Conservation (phyloP, 495 filamentous ascomycete species). For the Margaritispora aquatica region DNA sequence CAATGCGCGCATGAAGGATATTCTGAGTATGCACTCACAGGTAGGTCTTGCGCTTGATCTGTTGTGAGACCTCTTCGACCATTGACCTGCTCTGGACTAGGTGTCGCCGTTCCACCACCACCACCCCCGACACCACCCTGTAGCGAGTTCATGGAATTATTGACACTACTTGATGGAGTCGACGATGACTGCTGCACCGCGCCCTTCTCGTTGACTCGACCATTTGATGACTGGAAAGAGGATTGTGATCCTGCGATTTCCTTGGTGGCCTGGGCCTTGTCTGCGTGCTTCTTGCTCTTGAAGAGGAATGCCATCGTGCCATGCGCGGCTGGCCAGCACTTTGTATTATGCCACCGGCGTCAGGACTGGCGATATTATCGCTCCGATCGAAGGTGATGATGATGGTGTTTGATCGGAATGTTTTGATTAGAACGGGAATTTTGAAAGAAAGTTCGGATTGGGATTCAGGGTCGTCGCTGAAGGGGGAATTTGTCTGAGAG, state of each 20-base stretch:
- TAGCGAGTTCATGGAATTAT: conserved; percentile 33
- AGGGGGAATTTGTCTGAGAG: conserved; percentile 19
- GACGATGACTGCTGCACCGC: conserved; percentile 27
- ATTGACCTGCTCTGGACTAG: conserved; percentile 43
- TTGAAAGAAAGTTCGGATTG: not conserved
- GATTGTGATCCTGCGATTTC: conserved; percentile 25
- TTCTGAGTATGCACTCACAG: conserved; percentile 33
- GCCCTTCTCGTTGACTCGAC: conserved; percentile 26
- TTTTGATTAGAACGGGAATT: not conserved
- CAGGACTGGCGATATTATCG: not conserved
- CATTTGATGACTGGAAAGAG: conserved; percentile 19
- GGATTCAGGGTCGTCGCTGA: conserved; percentile 1
- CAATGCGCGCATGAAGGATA: not conserved
- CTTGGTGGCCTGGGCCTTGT: conserved; percentile 19
- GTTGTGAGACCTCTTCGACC: conserved; percentile 20
- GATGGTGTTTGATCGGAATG: not conserved
- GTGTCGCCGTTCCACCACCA: conserved; percentile 36
- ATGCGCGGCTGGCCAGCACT: conserved; percentile 21
- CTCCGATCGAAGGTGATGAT: not conserved
- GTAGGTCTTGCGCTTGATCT: conserved; percentile 34
- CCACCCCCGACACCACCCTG: too few relatives aligned
- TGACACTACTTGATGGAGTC: conserved; percentile 50
- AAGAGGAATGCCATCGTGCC: conserved; percentile 66
- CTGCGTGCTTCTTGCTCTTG: conserved; percentile 61
- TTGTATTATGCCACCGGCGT: conserved; percentile 17